phyloP scores from a whole-genome alignment of 768 basidiomycete species.

The Leccinum truebloodii region DNA sequence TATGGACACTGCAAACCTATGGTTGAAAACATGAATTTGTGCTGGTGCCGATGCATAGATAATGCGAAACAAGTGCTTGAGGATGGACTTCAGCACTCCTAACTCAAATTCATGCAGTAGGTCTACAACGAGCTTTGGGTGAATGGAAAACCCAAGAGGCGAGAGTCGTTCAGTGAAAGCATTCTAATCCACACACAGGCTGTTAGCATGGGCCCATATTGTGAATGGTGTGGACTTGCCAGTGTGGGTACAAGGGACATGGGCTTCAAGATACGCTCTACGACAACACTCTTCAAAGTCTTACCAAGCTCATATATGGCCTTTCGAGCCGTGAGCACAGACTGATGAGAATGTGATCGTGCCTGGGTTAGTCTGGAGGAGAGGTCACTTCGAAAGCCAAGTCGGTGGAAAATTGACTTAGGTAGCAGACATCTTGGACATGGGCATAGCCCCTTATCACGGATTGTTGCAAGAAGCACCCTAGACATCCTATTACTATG shows the following conservation, averaged over 20 bases:
- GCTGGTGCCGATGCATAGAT: not conserved
- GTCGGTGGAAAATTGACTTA: conserved; percentile 13
- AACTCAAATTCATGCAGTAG: not conserved
- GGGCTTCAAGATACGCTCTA: not conserved
- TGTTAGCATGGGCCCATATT: not conserved
- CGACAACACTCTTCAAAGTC: not conserved
- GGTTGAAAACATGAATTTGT: not conserved
- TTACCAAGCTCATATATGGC: conserved; percentile 10
- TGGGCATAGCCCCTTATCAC: conserved; percentile 27
- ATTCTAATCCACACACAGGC: not conserved
- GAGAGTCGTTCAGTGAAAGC: not conserved
- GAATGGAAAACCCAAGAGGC: not conserved
- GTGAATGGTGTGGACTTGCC: not conserved
- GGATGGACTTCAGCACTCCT: not conserved
- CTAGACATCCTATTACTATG: not conserved
- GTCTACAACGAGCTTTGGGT: not conserved
- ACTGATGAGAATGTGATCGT: not conserved
- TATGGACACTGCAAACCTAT: not conserved
- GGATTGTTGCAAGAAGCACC: conserved; percentile 28
- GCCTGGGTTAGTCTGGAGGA: not conserved
- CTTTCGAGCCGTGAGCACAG: not conserved
- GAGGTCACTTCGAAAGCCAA: conserved; percentile 4
- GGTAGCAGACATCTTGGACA: conserved; percentile 31
- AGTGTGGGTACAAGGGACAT: conserved; percentile 12
- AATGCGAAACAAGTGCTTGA: not conserved